Percentiles rank a stretch among this genome's conserved stretches.
Conservation (phyloP, 192 early-diverging fungal genomes). For the Backusella westeae region DNA sequence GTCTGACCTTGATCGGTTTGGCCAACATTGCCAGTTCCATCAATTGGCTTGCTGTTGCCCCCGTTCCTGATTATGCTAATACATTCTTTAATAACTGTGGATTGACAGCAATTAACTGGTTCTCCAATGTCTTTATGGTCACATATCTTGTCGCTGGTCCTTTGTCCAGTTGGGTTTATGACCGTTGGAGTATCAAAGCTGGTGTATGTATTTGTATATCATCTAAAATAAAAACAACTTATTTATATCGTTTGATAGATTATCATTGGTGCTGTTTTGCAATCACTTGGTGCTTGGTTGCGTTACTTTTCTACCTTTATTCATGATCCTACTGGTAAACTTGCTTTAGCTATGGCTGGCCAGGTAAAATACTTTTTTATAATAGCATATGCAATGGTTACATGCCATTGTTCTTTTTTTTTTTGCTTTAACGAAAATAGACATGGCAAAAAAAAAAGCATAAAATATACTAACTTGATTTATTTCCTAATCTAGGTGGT, state of each 20-base stretch:
- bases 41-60: constrained; percentile 47
- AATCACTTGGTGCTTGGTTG: constrained; percentile 44
- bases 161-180: constrained; percentile 40
- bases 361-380: constrained; percentile 45
- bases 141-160: constrained; percentile 42
- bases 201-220: constrained; percentile 22
- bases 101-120: constrained; percentile 38
- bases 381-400: too few species aligned
- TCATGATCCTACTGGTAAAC: constrained; percentile 28
- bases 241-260: constrained; percentile 10
- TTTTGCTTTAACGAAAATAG: background rate
- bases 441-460: background rate
- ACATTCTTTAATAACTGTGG: constrained; percentile 34
- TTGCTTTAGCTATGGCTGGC: constrained; percentile 45
- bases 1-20: constrained; percentile 40
- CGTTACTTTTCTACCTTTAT: constrained; percentile 44
- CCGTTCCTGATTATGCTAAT: constrained; percentile 38
- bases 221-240: background rate
- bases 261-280: constrained; percentile 38
- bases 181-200: constrained; percentile 39
- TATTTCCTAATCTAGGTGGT: constrained; percentile 18
- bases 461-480: background rate
- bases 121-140: constrained; percentile 43
- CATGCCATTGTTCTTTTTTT: too few species aligned
- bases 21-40: constrained; percentile 40